Evolutionary conservation across 2,329 filamentous ascomycete species (phyloP).

Genomic region (Microdochium paspali): DNA sequence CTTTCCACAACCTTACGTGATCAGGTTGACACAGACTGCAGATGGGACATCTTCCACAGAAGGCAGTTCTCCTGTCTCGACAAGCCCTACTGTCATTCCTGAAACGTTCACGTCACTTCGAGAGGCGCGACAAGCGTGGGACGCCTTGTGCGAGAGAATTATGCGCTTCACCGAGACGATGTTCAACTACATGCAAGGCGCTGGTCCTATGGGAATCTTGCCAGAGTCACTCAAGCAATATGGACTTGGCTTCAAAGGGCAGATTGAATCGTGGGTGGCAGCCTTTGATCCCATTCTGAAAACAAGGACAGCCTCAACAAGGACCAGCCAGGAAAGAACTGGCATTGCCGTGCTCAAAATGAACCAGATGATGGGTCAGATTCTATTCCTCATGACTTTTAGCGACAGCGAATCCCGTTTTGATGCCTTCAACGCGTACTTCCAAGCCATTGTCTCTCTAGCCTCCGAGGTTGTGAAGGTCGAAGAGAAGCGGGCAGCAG

Average conservation of each 20-base stretch:
- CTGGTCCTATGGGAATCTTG: constrained; percentile 42
- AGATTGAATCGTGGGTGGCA: constrained; percentile 43
- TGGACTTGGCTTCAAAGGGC: constrained; percentile 35
- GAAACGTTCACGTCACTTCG: constrained; percentile 36
- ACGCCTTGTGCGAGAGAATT: constrained; percentile 44
- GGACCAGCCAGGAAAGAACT: constrained; percentile 45
- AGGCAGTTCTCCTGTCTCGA: constrained; percentile 28
- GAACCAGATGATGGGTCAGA: constrained; percentile 47
- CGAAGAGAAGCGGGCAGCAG: constrained; percentile 41
- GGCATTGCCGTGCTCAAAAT: constrained; percentile 54
- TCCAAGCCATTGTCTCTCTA: constrained; percentile 45
- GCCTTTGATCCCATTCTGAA: constrained; percentile 47
- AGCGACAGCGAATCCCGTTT: constrained; percentile 49
- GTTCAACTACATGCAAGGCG: constrained; percentile 33
- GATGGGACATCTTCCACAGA: constrained; percentile 31
- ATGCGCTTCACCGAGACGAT: constrained; percentile 50
- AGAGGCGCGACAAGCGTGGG: constrained; percentile 48
- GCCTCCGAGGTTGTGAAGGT: constrained; percentile 51
- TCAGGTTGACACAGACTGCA: constrained; percentile 34
- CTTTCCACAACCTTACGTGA: constrained; percentile 52
- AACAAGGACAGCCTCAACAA: constrained; percentile 35
- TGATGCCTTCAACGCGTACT: constrained; percentile 41
- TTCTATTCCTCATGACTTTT: constrained; percentile 53
- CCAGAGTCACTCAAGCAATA: constrained; percentile 37
- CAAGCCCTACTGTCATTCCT: constrained; percentile 27